Base-by-base conservation (phyloP, 2,329 filamentous ascomycete species). In the Epichloe amarillans region DNA sequence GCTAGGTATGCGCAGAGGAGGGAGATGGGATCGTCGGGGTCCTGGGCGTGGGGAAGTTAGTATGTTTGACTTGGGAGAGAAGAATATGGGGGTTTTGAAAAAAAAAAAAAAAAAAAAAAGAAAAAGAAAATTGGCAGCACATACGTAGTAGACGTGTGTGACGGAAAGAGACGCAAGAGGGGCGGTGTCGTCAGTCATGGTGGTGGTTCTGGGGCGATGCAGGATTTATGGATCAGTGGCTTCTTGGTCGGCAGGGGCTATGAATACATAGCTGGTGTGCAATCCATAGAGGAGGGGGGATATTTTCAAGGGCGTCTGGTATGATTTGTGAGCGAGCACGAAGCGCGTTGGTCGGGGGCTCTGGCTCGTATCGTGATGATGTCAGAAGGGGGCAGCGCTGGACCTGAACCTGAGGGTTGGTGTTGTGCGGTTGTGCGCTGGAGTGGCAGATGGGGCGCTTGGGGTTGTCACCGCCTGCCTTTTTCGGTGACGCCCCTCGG, bases 71-170 rank as follows among this genome's bases (percentile, higher is more conserved):
- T 40, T 47, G 39, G 39, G 26, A 30, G 26, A 10, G 26, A 30
- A 30, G 26, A 30, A 51, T 40, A 35, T n/a, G 38, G 36, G 46
- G 33, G 21, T 14, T 30, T 17, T 33, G 0, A 19, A 44, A 17
- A 26, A 2, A n/a, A 33, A 15, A 7, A 12, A n/a, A n/a, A n/a
- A 19, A 44, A 17, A 26, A 2, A n/a, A 33, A 15, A 7, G 6
- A n/a, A 4, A 14, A 26, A 14, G 2, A 11, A 44, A 3, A 23
- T 6, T 5, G 4, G 21, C 21, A 23, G 15, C 15, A 68, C 80
- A 63, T 71, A 94, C 90, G 76, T 97, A 97, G 73, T 93, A 88
- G 59, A 97, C 90, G 71, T 97, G 91, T 11, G 93, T 97, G 58
- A 98, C 72, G 48, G 91, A 95, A 54, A 98, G 78, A 23, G 91